These are phyloP conservation scores for Vitis hybrid DNA, from an alignment of 177 flowering plant species.

Conservation along the genomic window DNA sequence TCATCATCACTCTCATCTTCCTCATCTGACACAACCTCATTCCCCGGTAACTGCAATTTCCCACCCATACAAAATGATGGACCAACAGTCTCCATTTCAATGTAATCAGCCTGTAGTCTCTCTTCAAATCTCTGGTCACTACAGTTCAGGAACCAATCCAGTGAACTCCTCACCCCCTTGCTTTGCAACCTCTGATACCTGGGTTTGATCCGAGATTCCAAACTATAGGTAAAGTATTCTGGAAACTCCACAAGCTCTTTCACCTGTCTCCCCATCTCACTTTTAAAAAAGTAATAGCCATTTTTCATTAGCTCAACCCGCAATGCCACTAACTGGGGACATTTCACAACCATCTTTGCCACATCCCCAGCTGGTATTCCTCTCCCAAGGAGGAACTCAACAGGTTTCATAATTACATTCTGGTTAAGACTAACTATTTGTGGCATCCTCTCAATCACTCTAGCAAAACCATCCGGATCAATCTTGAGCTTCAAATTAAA, in stretches of 20 bases:
- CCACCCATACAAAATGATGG: slow-evolving; percentile 83
- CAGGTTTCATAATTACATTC: slow-evolving; percentile 67
- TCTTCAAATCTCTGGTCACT: slow-evolving; percentile 88
- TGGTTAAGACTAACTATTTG: slow-evolving; percentile 79
- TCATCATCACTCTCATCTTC: slow-evolving; percentile 81
- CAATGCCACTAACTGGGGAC: slow-evolving; percentile 70
- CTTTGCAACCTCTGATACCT: slow-evolving; percentile 56
- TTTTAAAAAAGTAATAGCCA: slow-evolving; percentile 70
- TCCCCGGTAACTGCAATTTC: slow-evolving; percentile 66
- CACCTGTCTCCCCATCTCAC: slow-evolving; percentile 76
- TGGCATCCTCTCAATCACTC: slow-evolving; percentile 80
- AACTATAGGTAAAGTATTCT: slow-evolving; percentile 80
- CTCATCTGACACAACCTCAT: slow-evolving; percentile 56
- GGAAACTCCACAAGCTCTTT: slow-evolving; percentile 85
- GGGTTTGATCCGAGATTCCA: slow-evolving; percentile 85
- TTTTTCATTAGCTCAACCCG: slow-evolving; percentile 74
- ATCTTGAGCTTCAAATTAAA: slow-evolving; percentile 79
- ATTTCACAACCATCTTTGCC: slow-evolving; percentile 72
- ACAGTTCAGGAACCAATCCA: slow-evolving; percentile 82
- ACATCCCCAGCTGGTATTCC: slow-evolving; percentile 58
- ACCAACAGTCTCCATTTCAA: slow-evolving; percentile 62
- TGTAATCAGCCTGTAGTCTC: slow-evolving; percentile 58
- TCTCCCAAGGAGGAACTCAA: slow-evolving; percentile 67
- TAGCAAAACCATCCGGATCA: slow-evolving; percentile 79
- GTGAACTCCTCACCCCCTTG: slow-evolving; percentile 59